Evolutionary conservation across 805 yeast species (phyloP), one percentile per base, ranked within the genome.

Genomic region (Torulaspora indica): DNA sequence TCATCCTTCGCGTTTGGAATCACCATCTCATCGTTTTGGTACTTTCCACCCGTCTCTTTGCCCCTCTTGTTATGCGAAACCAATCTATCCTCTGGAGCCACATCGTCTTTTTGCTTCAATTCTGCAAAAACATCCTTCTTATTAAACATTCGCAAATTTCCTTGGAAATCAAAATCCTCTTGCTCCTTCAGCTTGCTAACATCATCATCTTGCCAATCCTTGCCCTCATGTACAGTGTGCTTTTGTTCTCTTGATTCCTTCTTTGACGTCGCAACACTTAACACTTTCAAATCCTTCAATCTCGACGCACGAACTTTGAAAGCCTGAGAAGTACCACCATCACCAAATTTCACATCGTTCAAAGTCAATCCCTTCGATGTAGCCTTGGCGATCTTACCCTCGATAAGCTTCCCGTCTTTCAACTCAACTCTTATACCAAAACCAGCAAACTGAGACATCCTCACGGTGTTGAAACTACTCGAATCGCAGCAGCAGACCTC

Each of bases 81-180:
- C 36, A 87, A 71, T 52, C 95, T 72, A 34, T 76, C 72, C 10
- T 73, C 69, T 1, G 82, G 81, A 31, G 74, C 77, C 13, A 78
- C 71, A 14, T 70, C 73, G 58, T 89, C 96, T 42, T 71, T 67
- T 49, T 73, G 73, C 40, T 78, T 79, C 56, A 90, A 75, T 58
- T 87, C 88, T 38, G 83, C 85, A 63, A 90, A 84, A 3, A 89
- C 91, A 5, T 81, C 72, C 46, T 73, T 70, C 63, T 90, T 90
- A 63, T 90, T 93, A 57, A 90, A 90, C 71, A 81, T 79, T 18
- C 82, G 82, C 50, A 90, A 72, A 58, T 85, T 86, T 10, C 86
- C 81, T 43, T 79, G 86, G 64, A 90, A 90, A 62, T 90, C 96
- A 65, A 90, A 90, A 51, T 88, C 96, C 17, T 70, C 74, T 43